Percentiles rank a stretch among this genome's conserved stretches.
Evolutionary conservation across 2,329 filamentous ascomycete genomes (phyloP).

Genomic region (Fusarium drepaniforme): DNA sequence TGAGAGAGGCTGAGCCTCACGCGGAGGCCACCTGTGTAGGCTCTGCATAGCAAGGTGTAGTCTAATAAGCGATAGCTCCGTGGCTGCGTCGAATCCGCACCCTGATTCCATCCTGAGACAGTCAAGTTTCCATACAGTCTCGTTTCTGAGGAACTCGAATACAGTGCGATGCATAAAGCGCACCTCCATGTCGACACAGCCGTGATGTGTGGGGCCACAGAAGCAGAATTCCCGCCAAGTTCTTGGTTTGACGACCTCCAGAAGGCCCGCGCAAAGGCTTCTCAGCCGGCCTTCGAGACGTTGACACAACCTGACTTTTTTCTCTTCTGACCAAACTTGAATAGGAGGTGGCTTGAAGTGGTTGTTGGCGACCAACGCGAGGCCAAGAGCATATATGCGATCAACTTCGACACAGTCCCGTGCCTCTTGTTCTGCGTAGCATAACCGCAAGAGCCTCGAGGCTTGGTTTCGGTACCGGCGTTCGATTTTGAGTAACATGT

Average conservation of each 20-base stretch:
- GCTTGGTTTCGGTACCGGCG: background rate
- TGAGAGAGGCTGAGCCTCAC: background rate
- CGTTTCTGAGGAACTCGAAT: background rate
- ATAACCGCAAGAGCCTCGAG: background rate
- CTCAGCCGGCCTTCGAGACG: background rate
- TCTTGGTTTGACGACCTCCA: background rate
- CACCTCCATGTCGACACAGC: background rate
- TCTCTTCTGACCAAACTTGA: background rate
- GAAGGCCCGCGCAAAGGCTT: background rate
- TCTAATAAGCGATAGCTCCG: background rate
- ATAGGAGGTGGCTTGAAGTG: background rate
- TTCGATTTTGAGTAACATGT: background rate
- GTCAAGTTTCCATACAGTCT: background rate
- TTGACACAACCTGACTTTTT: background rate
- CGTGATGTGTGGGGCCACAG: background rate
- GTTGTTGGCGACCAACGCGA: background rate
- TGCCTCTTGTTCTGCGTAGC: background rate
- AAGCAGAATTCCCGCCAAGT: background rate
- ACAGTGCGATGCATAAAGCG: background rate
- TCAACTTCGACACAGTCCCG: accelerated
- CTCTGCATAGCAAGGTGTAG: background rate
- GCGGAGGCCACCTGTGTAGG: background rate
- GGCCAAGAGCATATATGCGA: background rate
- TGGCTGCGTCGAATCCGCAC: background rate
- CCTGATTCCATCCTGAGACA: background rate